Evolutionary conservation across 1,139 yeast species (phyloP).

Genomic region (Lodderomyces oxycetoniae): DNA sequence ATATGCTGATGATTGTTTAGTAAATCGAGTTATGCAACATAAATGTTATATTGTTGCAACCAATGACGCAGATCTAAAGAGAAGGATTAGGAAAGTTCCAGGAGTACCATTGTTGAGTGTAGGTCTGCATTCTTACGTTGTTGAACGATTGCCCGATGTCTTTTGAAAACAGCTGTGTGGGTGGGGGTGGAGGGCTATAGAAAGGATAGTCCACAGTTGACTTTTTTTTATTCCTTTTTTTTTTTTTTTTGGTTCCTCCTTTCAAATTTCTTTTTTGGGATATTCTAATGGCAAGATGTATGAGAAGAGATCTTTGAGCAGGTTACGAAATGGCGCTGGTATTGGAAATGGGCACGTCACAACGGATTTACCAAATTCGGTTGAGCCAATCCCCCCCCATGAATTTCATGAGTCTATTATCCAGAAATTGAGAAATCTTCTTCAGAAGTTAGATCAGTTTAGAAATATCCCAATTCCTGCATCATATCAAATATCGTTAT

Average conservation of each 20-base stretch:
- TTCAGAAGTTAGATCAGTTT: background rate
- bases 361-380: too few species aligned
- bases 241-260: too few species aligned
- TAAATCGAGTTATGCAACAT: conserved; percentile 88
- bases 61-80: conserved; percentile 95
- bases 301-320: too few species aligned
- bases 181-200: background rate
- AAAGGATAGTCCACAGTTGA: too few species aligned
- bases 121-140: conserved; percentile 86
- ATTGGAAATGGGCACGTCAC: too few species aligned
- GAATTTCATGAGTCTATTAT: too few species aligned
- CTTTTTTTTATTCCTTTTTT: too few species aligned
- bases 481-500: background rate
- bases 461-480: background rate
- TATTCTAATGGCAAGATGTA: too few species aligned
- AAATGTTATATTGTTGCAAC: conserved; percentile 97
- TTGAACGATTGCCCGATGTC: conserved; percentile 92
- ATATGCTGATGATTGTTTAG: conserved; percentile 96
- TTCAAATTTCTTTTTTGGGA: too few species aligned
- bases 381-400: too few species aligned
- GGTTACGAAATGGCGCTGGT: too few species aligned
- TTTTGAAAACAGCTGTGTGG: too few species aligned
- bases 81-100: conserved; percentile 91
- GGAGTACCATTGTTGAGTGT: conserved; percentile 97
- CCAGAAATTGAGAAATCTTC: background rate